Evolutionary conservation across 208 protist genomes (phyloP).

Genomic region (Trypanosoma lewisi): DNA sequence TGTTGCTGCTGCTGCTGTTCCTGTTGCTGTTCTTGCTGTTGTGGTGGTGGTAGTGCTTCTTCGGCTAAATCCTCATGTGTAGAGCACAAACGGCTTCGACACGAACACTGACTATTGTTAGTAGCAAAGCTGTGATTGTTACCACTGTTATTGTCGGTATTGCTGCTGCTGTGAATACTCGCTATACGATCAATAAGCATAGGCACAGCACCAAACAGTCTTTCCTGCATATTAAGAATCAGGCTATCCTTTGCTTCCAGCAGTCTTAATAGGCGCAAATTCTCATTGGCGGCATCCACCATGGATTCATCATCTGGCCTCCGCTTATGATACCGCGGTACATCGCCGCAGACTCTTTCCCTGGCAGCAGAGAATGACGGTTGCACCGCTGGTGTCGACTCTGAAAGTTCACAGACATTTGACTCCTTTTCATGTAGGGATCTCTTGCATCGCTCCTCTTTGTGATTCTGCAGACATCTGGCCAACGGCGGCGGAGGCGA

Average conservation of each 20-base stretch:
- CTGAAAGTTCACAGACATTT: not conserved
- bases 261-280: constrained; percentile 8
- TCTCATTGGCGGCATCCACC: not conserved
- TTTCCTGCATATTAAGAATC: constrained; percentile 25
- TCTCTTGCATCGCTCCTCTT: not conserved
- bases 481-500: constrained; percentile 15
- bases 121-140: too few species aligned
- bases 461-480: not conserved
- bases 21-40: too few species aligned
- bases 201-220: constrained; percentile 10
- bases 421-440: not conserved
- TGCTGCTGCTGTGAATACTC: not conserved
- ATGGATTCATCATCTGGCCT: not conserved
- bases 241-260: constrained; percentile 30
- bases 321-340: not conserved
- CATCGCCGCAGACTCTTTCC: not conserved
- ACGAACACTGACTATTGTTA: constrained; percentile 4
- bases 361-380: not conserved
- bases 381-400: not conserved
- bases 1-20: too few species aligned
- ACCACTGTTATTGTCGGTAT: too few species aligned
- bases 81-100: not conserved
- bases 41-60: not conserved
- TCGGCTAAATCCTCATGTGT: not conserved
- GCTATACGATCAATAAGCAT: constrained; percentile 4